A percentile compares a stretch with the other conserved stretches of the same genome.
Evolutionary conservation across 2,329 filamentous ascomycete genomes (phyloP).

Genomic region (Fusarium gaditjirri): DNA sequence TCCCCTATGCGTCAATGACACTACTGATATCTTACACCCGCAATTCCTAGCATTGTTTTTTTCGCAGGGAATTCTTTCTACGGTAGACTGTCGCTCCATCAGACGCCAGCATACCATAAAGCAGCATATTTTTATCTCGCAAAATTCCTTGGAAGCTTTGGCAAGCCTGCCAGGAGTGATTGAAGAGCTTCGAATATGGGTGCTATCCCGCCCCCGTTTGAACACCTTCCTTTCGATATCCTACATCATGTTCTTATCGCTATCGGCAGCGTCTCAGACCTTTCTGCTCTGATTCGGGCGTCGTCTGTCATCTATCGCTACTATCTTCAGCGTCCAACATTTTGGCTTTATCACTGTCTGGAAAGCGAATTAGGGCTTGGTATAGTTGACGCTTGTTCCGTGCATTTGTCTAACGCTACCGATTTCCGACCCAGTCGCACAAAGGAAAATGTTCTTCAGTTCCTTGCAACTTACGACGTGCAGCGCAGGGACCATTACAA

Average conservation of each 20-base stretch:
- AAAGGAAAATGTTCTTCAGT: too few species aligned
- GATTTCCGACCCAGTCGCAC: background rate
- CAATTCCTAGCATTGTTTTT: too few species aligned
- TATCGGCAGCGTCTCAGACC: background rate
- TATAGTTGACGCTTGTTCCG: background rate
- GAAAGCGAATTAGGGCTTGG: background rate
- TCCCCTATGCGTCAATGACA: background rate
- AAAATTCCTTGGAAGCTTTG: background rate
- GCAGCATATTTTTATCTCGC: too few species aligned
- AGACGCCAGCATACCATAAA: too few species aligned
- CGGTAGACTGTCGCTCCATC: too few species aligned
- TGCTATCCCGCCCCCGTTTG: fast-evolving
- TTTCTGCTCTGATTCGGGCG: background rate
- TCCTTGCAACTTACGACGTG: background rate
- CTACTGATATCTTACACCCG: background rate
- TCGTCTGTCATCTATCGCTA: background rate
- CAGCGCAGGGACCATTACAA: background rate
- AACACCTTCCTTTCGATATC: background rate
- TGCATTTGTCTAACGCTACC: background rate
- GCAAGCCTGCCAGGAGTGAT: background rate
- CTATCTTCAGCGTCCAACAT: background rate
- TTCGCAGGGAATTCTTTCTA: too few species aligned
- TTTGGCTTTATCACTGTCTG: background rate
- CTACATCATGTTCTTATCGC: background rate
- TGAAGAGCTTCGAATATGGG: fast-evolving